Base-by-base conservation (phyloP, 768 basidiomycete species). In the Podaxis pistillaris region DNA sequence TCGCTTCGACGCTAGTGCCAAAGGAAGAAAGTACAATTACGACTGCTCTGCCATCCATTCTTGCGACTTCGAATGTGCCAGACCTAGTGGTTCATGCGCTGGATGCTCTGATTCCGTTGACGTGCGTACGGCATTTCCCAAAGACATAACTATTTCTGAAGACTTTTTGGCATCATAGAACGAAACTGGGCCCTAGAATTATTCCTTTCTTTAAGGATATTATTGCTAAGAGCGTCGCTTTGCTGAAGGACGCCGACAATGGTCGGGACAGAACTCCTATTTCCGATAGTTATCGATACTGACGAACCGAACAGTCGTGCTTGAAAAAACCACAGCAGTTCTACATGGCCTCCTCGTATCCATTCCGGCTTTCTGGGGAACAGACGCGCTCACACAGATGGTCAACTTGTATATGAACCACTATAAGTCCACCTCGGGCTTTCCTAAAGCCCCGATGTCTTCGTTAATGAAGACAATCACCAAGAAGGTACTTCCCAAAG, bases 121-220 rank as follows among this genome's bases (percentile, higher is more conserved):
- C 85, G 90, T 94, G 70, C 36, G 83, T 80, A 38, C 49, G 6
- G 8, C 1, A 33, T 2, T 24, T 33, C 46, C 60, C 51, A 37
- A 49, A 38, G 26, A 15, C 47, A 15, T 24, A 22, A 15, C 51
- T 40, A 24, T 61, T 50, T 58, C 41, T 67, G 47, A 70, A 58
- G 63, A 40, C 60, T 41, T 36, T 40, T 46, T 62, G 50, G 38
- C 50, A 15, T 68, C 37, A 5, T 49, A 96, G 94, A 19, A 72
- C 79, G 19, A 86, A 88, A 51, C 83, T 98, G 22, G 94, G 93
- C 0, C 93, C 96, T 11, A 88, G 96, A 0, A 81, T 94, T 55
- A 94, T 99, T 55, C 94, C 96, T 4, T 82, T 86, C 74, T 89
- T 97, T 75, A 85, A 85, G 57, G 81, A 86, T 13, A 83, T 96